phyloP scores from a whole-genome alignment of 2,329 filamentous ascomycete genomes.

The Fusarium sambucinum region DNA sequence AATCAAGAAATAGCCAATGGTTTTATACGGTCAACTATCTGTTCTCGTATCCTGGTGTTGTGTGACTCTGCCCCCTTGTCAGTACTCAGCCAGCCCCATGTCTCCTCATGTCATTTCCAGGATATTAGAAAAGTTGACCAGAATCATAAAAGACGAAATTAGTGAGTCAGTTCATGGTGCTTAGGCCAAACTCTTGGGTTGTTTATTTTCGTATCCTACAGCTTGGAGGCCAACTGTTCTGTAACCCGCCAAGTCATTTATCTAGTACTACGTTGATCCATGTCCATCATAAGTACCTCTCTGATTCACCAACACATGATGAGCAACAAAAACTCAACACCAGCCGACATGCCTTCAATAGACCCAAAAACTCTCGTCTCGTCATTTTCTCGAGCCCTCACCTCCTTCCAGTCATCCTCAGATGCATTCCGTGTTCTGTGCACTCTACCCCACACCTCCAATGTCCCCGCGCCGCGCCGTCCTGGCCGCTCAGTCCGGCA shows the following conservation, averaged over 20 bases:
- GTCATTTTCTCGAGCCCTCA: slow-evolving; percentile 60
- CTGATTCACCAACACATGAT: slow-evolving; percentile 14
- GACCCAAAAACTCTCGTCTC: slow-evolving; percentile 51
- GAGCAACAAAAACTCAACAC: slow-evolving; percentile 10
- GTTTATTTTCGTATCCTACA: too few relatives aligned
- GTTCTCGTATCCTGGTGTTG: background rate
- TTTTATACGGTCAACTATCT: background rate
- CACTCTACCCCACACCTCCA: slow-evolving; percentile 51
- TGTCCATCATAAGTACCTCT: background rate
- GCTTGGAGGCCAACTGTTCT: too few relatives aligned
- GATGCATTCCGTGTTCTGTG: slow-evolving; percentile 61
- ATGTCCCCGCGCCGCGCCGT: slow-evolving; percentile 35
- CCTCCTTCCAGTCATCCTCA: slow-evolving; percentile 58
- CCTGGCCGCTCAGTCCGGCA: slow-evolving; percentile 36
- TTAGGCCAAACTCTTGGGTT: too few relatives aligned
- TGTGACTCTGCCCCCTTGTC: background rate
- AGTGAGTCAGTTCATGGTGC: too few relatives aligned
- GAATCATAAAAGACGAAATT: too few relatives aligned
- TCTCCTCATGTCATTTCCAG: background rate
- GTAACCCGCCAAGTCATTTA: too few relatives aligned
- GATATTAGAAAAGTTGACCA: too few relatives aligned
- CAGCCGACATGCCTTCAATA: slow-evolving; percentile 35
- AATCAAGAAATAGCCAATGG: slow-evolving; percentile 17
- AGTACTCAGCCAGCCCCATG: slow-evolving; percentile 25
- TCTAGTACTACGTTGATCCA: background rate